Conservation (phyloP, 441 rosid genomes). For the Pelargonium australe region DNA sequence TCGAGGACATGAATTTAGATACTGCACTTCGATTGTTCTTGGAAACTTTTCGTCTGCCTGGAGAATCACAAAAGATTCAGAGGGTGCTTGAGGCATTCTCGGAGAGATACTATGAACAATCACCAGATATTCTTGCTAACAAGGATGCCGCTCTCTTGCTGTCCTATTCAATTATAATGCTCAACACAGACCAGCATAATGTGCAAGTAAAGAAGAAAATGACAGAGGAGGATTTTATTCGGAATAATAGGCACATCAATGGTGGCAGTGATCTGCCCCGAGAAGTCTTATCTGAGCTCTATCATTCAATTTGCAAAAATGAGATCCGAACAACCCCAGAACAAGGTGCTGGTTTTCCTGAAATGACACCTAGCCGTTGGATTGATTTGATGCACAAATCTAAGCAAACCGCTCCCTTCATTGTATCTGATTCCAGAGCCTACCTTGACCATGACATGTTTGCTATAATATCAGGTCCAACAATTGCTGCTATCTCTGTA, state of each 20-base stretch:
- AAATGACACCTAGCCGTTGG: conserved; percentile 93
- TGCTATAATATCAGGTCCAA: conserved; percentile 87
- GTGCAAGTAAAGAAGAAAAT: conserved; percentile 89
- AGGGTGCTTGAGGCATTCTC: conserved; percentile 96
- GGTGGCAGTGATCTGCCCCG: conserved; percentile 91
- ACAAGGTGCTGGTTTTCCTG: conserved; percentile 80
- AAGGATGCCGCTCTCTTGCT: conserved; percentile 86
- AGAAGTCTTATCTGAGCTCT: conserved; percentile 75
- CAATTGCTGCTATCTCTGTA: conserved; percentile 93
- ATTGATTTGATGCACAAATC: conserved; percentile 89
- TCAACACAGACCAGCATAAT: conserved; percentile 93
- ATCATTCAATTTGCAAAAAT: conserved; percentile 74
- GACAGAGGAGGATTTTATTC: conserved; percentile 91
- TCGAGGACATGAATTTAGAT: conserved; percentile 76
- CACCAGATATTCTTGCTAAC: conserved; percentile 65
- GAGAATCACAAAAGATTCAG: conserved; percentile 95
- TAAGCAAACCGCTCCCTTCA: conserved; percentile 68
- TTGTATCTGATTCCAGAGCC: conserved; percentile 61
- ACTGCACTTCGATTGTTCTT: conserved; percentile 79
- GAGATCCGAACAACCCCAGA: conserved; percentile 92
- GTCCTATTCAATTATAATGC: conserved; percentile 86
- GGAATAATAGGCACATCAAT: conserved; percentile 79
- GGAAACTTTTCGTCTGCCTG: conserved; percentile 90
- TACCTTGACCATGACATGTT: conserved; percentile 90
- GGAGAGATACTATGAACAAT: conserved; percentile 94